phyloP scores from a whole-genome alignment of 192 early-diverging fungal genomes.

The Mortierella alpina region DNA sequence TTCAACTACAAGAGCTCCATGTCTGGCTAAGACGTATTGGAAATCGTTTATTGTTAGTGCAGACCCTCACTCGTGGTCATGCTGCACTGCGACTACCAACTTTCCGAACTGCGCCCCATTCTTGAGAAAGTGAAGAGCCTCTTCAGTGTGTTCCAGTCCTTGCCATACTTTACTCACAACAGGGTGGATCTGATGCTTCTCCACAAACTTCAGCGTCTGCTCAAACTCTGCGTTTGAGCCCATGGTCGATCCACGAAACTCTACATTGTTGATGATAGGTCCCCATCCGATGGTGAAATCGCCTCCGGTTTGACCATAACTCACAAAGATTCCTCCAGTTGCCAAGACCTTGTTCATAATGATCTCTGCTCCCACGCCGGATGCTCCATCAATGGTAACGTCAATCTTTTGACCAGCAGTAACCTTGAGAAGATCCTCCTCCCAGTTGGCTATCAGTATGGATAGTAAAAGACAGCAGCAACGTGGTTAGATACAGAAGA shows the following conservation, averaged over 20 bases:
- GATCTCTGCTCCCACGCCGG: constrained; percentile 57
- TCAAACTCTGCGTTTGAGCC: constrained; percentile 67
- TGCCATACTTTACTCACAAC: constrained; percentile 66
- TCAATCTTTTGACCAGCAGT: constrained; percentile 52
- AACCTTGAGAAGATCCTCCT: constrained; percentile 53
- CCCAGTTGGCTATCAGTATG: constrained; percentile 57
- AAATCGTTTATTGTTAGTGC: too few relatives aligned
- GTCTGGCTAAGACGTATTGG: too few relatives aligned
- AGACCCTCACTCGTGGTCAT: too few relatives aligned
- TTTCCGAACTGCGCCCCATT: constrained; percentile 39
- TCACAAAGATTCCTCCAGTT: constrained; percentile 64
- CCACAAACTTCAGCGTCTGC: constrained; percentile 71
- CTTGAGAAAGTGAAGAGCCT: constrained; percentile 28
- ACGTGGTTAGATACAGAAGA: neutral
- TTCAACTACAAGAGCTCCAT: too few relatives aligned
- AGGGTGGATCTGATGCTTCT: constrained; percentile 64
- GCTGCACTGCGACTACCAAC: constrained; percentile 9
- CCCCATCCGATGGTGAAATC: constrained; percentile 52
- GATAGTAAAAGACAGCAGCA: neutral
- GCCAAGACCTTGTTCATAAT: constrained; percentile 56
- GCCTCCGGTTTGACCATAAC: constrained; percentile 69
- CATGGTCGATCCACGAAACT: constrained; percentile 72
- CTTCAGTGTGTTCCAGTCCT: constrained; percentile 52
- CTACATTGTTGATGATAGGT: constrained; percentile 69
- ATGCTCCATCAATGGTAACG: constrained; percentile 74